Conservation (phyloP, 208 protist genomes). For the Trypanosoma cruzi region DNA sequence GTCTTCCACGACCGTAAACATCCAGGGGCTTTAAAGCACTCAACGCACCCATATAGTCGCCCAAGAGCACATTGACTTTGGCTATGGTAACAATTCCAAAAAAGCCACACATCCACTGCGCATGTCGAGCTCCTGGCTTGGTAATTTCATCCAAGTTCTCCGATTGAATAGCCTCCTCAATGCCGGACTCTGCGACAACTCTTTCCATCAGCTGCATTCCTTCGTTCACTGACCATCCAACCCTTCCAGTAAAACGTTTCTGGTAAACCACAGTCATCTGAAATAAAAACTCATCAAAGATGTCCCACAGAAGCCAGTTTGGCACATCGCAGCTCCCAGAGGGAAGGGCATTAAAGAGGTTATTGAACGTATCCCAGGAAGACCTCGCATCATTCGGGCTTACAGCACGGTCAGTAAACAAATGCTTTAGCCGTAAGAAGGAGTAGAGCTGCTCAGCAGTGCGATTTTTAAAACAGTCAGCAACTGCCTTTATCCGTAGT, state of each 20-base stretch:
- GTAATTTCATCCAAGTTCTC: conserved; percentile 42
- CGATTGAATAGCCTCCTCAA: conserved; percentile 53
- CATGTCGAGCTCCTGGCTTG: conserved; percentile 37
- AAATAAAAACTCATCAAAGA: conserved; percentile 91
- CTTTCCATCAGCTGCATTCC: conserved; percentile 56
- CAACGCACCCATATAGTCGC: conserved; percentile 85
- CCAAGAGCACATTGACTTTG: conserved; percentile 83
- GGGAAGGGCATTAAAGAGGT: conserved; percentile 56
- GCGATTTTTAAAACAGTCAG: conserved; percentile 64
- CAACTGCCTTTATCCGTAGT: conserved; percentile 58
- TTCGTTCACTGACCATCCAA: conserved; percentile 74
- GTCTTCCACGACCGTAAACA: conserved; percentile 65
- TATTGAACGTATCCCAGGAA: conserved; percentile 78
- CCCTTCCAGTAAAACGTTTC: conserved; percentile 61
- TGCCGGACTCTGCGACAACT: conserved; percentile 58
- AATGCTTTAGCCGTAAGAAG: conserved; percentile 86
- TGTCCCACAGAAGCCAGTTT: conserved; percentile 89
- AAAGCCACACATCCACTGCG: conserved; percentile 76
- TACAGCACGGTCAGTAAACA: conserved; percentile 76
- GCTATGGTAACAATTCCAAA: conserved; percentile 81
- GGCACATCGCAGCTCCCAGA: conserved; percentile 64
- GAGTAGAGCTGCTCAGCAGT: conserved; percentile 80
- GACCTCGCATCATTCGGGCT: conserved; percentile 50
- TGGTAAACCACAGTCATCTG: conserved; percentile 91
- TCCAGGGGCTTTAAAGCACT: conserved; percentile 68